Evolutionary conservation across 2,329 filamentous ascomycete genomes (phyloP), one percentile per base, ranked within the genome.

Genomic region (Chaetomiaceae sp.): DNA sequence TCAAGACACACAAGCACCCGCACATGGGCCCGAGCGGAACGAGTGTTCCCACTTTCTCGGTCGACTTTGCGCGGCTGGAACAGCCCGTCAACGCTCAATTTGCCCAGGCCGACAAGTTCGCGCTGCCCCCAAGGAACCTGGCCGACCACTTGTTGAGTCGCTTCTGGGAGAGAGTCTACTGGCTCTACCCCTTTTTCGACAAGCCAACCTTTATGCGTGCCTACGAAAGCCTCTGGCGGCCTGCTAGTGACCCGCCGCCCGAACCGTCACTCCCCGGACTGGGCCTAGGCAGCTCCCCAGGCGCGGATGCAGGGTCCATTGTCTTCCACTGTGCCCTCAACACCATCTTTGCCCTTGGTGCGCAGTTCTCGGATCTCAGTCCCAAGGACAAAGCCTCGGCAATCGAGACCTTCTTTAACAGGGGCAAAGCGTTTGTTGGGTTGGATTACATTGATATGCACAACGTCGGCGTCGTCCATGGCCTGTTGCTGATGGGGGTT

Each of bases 171-270:
- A 57, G 64, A 8, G 61, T 74, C 1, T 69, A 68, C 51, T 71
- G 66, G 55, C 60, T 74, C 9, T 74, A 73, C 45, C 73, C 73
- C 0, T 69, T 73, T 49, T 69, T 75, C 45, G 66, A 74, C 57
- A 63, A 67, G 4, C 62, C 64, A 0, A 65, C 65, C n/a, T 75
- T 76, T 42, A 60, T 70, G 46, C 53, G 56, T 16, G 68, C 68
- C 1, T 73, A 73, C 41, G 58, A 67, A 27, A 67, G 62, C 30
- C 57, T 75, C 0, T 74, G 70, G 70, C 37, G 38, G 10, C 40
- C 43, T 5, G 19, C 48, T 1, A 0, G 56, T 48, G 25, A 51
- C 48, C 10, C 43, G 56, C 10, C 54, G 59, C 3, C 31, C 0
- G 23, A 23, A 27, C 34, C 7, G 55, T 57, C 14, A 4, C n/a